Percentiles rank a stretch among this genome's conserved stretches.
phyloP scores from a whole-genome alignment of 1,284 basidiomycete genomes.

The Malassezia equina region DNA sequence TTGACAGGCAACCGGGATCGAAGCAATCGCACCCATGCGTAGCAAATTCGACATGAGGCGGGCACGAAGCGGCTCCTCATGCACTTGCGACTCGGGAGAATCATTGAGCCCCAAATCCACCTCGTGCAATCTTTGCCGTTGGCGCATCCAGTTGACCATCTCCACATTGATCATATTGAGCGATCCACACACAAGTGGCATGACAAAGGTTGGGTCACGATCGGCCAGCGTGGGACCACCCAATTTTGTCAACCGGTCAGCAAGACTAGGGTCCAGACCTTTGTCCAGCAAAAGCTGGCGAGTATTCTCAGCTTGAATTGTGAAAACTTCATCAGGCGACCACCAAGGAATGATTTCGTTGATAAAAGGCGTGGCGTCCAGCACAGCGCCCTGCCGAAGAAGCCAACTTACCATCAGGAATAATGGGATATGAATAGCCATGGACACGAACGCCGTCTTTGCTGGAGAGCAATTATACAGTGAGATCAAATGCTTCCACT shows the following conservation, averaged over 20 bases:
- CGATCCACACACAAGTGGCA: constrained; percentile 36
- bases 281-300: constrained; percentile 32
- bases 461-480: constrained; percentile 34
- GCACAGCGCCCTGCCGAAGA: constrained; percentile 28
- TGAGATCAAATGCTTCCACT: constrained; percentile 24
- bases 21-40: constrained; percentile 58
- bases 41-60: constrained; percentile 59
- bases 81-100: constrained; percentile 7
- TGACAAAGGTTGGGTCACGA: constrained; percentile 33
- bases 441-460: constrained; percentile 29
- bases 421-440: constrained; percentile 33
- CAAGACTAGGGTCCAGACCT: constrained; percentile 28
- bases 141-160: constrained; percentile 29
- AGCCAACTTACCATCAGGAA: constrained; percentile 33
- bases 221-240: constrained; percentile 38
- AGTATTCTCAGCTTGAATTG: constrained; percentile 25
- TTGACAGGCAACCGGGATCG: constrained; percentile 66
- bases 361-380: constrained; percentile 22
- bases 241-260: constrained; percentile 26
- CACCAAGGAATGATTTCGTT: constrained; percentile 40
- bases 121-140: constrained; percentile 17
- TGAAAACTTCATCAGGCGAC: constrained; percentile 32
- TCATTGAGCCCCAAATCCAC: constrained; percentile 10
- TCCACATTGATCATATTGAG: constrained; percentile 39
- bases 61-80: constrained; percentile 24